Evolutionary conservation across 495 filamentous ascomycete genomes (phyloP).

Genomic region (Penicillium herquei): DNA sequence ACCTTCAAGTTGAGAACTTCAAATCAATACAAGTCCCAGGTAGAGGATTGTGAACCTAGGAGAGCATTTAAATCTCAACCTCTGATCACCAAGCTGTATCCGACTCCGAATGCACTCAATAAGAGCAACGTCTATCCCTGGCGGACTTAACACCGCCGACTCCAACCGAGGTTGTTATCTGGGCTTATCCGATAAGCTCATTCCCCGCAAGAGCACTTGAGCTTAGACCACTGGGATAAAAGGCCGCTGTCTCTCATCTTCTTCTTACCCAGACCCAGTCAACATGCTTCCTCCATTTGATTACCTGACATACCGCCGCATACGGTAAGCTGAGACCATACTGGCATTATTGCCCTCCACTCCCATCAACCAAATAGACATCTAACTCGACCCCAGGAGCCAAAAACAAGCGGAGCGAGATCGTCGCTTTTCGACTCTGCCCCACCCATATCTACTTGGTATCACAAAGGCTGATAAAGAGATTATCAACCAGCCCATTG

Average conservation of each 20-base stretch:
- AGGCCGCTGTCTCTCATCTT: constrained; percentile 12
- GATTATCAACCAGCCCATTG: constrained; percentile 72
- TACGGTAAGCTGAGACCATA: constrained; percentile 41
- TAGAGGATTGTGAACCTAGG: no score
- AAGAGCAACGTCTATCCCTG: not conserved
- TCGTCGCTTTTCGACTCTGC: constrained; percentile 64
- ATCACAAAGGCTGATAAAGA: constrained; percentile 59
- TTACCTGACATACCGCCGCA: constrained; percentile 55
- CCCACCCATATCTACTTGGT: constrained; percentile 60
- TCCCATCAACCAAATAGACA: not conserved
- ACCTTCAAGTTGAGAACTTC: no score
- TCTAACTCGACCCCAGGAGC: constrained; percentile 49
- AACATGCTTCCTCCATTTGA: constrained; percentile 59
- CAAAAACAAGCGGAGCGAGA: constrained; percentile 76
- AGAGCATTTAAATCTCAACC: no score
- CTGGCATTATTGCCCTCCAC: not conserved
- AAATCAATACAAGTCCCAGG: no score
- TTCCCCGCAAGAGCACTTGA: constrained; percentile 32
- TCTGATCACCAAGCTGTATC: no score
- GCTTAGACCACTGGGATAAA: constrained; percentile 25
- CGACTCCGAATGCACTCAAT: no score
- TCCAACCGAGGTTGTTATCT: constrained; percentile 13
- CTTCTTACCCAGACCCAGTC: constrained; percentile 1
- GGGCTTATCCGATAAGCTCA: constrained; percentile 8
- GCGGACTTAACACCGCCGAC: constrained; percentile 22